Conservation (phyloP, 169 alveolate species). For the Eimeria falciformis region DNA sequence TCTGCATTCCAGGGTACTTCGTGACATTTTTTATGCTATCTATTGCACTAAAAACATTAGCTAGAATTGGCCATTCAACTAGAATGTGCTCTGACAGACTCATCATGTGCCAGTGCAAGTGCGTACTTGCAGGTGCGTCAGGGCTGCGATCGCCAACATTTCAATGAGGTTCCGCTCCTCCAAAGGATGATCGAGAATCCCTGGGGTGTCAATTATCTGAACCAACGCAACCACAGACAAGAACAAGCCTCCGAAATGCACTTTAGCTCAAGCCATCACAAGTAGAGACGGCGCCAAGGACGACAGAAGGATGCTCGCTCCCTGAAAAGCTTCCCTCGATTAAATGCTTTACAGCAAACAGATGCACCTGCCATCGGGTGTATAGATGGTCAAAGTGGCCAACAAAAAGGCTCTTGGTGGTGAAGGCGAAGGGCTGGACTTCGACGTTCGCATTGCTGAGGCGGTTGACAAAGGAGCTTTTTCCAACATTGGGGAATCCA, state of each 20-base stretch:
- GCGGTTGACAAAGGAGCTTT: slow-evolving; percentile 96
- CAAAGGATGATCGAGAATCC: slow-evolving; percentile 98
- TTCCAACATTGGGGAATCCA: slow-evolving; percentile 99
- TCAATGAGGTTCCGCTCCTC: slow-evolving; percentile 99
- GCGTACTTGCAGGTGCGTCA: slow-evolving; percentile 98
- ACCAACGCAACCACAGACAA: neutral
- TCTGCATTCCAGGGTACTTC: no score
- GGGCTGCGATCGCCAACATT: slow-evolving; percentile 99
- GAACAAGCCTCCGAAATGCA: no score
- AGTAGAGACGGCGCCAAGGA: no score
- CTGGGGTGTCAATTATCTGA: slow-evolving; percentile 99
- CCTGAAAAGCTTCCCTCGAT: neutral
- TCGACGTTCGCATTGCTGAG: slow-evolving; percentile 98
- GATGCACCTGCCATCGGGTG: slow-evolving; percentile 95
- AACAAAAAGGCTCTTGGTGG: slow-evolving; percentile 99
- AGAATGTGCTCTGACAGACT: neutral
- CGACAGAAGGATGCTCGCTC: neutral
- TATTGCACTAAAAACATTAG: no score
- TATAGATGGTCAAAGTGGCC: slow-evolving; percentile 99
- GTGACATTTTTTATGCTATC: no score
- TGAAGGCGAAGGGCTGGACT: slow-evolving; percentile 99
- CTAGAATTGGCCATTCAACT: neutral
- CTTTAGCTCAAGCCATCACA: no score
- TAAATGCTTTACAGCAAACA: neutral
- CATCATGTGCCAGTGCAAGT: slow-evolving; percentile 58